Evolutionary conservation across 441 rosid species (phyloP), one percentile per base, ranked within the genome.

Genomic region (Erodium trifolium): DNA sequence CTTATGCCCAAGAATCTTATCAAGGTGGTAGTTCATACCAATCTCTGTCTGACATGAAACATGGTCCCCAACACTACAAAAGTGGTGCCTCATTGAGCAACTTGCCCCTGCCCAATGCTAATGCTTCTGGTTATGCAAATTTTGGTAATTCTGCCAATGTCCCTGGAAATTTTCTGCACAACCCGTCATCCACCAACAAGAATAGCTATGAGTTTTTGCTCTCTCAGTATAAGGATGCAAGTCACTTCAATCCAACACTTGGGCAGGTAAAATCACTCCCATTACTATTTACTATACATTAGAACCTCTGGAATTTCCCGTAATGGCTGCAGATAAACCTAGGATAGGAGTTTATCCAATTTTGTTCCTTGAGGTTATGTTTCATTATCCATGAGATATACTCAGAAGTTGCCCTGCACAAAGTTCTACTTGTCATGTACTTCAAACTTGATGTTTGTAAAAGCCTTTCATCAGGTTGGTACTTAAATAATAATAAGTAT

Each of bases 251-350:
- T n/a, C 72, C 11, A 57, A 8, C 29, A 34, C 74, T 37, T 59
- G 79, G 74, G 63, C 83, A 57, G 86, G 88, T 83, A 79, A 68
- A 70, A 45, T 0, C 27, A 64, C 66, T 16, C 14, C 43, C 66
- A 7, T 47, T 12, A 31, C 34, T 31, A 31, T 31, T 31, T 31
- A 55, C 6, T 10, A 59, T 39, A 10, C 63, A 43, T 18, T 27
- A n/a, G 13, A 18, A 3, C 10, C 34, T 60, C 64, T 23, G 34
- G 64, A 60, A 60, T 1, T 60, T 0, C 57, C 57, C 11, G 5
- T 17, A 55, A 14, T 55, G 34, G 2, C 7, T 18, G 10, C 1
- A 6, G 12, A 49, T 49, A 12, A 49, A 49, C 4, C 63, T 57
- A 16, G 63, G 23, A 57, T 4, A 57, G 3, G 23, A 57, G 10